Conservation (phyloP, 371 early-diverging fungal genomes). For the Sanchytrium tribonematis region DNA sequence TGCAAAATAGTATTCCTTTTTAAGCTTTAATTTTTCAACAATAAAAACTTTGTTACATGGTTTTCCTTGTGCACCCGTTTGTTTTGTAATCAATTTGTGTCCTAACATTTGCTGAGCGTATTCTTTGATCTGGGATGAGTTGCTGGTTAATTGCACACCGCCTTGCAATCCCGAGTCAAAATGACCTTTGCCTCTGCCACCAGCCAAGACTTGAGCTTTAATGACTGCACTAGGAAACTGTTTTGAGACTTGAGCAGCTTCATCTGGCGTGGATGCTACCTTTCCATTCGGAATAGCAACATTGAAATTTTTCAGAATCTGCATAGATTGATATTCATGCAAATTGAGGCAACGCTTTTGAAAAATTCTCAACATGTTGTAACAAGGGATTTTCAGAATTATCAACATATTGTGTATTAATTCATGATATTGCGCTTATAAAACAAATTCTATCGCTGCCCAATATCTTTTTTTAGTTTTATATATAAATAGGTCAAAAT, state of each 20-base stretch:
- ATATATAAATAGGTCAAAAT: no score
- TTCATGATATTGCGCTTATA: no score
- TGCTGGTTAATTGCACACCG: conserved; percentile 72
- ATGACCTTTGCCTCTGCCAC: conserved; percentile 92
- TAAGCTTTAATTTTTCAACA: conserved; percentile 75
- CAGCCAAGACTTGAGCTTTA: conserved; percentile 94
- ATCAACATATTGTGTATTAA: no score
- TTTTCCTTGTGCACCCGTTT: conserved; percentile 83
- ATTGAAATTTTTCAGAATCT: conserved; percentile 62
- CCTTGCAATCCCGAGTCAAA: conserved; percentile 77
- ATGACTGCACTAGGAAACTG: conserved; percentile 27
- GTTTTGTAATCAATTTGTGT: conserved; percentile 83
- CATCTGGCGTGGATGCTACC: conserved; percentile 58
- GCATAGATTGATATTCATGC: conserved; percentile 85
- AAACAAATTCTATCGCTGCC: no score
- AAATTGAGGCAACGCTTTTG: conserved; percentile 67
- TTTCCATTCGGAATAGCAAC: conserved; percentile 62
- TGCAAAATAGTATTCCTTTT: conserved; percentile 91
- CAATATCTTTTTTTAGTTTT: no score
- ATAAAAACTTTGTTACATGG: conserved; percentile 75
- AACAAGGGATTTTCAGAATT: no score
- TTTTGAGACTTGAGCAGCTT: conserved; percentile 62
- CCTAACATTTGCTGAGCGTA: conserved; percentile 86
- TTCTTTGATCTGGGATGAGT: conserved; percentile 54
- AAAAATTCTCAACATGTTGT: no score